Conservation (phyloP, 768 basidiomycete genomes). For the Lactarius akahatsu region DNA sequence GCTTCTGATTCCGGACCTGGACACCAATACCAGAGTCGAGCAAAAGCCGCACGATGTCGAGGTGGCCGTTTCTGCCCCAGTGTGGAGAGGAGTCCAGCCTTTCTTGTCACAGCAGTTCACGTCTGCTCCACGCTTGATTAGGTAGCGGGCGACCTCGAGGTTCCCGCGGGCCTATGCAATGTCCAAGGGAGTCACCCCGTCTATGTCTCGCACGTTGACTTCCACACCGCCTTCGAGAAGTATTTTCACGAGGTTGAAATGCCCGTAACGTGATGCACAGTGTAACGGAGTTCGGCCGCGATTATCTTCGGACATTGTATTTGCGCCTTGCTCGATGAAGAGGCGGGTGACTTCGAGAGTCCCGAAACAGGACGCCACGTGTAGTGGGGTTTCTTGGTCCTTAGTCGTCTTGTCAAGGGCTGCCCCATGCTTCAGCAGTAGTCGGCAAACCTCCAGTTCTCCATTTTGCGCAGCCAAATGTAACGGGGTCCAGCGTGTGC, state of each 20-base stretch:
- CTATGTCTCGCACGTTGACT: too few species aligned
- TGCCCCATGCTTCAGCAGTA: neutral
- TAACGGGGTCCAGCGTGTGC: neutral
- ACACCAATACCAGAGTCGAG: neutral
- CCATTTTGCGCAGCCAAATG: neutral
- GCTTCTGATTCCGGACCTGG: neutral
- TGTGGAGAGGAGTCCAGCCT: neutral
- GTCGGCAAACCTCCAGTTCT: neutral
- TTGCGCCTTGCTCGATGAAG: neutral
- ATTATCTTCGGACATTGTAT: neutral
- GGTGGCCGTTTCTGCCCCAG: neutral
- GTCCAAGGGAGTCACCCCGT: too few species aligned
- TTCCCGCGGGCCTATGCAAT: too few species aligned
- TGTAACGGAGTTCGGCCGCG: neutral
- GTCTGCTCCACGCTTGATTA: neutral
- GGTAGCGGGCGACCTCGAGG: too few species aligned
- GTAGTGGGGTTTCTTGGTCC: neutral
- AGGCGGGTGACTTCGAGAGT: neutral
- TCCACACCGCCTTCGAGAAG: too few species aligned
- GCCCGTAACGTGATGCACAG: neutral
- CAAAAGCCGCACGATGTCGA: slow-evolving; percentile 4
- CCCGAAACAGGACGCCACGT: neutral
- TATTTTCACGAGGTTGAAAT: neutral
- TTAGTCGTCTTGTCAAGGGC: neutral
- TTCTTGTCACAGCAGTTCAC: neutral